A percentile compares a stretch with the other conserved stretches of the same genome.
Conservation (phyloP, 2,329 filamentous ascomycete species). For the Colletotrichum tanaceti region DNA sequence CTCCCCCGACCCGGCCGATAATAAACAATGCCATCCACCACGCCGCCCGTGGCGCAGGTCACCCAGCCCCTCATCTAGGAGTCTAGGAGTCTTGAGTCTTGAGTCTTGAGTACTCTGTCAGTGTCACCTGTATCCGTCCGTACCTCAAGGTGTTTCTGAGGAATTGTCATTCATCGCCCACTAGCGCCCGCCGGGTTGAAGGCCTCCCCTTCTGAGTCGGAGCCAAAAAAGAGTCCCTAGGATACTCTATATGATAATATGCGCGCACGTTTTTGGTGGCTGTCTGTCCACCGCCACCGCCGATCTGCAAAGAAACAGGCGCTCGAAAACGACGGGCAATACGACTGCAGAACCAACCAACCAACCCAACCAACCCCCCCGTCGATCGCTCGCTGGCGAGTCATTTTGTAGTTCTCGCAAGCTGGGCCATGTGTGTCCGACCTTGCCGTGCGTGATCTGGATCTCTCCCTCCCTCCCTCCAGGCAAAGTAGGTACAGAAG, state of each 20-base stretch:
- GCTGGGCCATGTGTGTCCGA: neutral
- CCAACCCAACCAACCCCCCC: too few relatives aligned
- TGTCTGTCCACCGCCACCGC: neutral
- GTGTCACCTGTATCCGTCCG: too few relatives aligned
- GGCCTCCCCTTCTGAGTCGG: neutral
- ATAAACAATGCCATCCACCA: constrained; percentile 7
- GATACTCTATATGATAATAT: too few relatives aligned
- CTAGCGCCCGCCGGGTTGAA: too few relatives aligned
- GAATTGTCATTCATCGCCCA: neutral
- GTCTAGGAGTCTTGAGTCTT: too few relatives aligned
- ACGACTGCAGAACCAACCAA: constrained; percentile 31
- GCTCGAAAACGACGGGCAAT: constrained; percentile 8
- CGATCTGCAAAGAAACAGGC: neutral
- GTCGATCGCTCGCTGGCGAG: neutral
- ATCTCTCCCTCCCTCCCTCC: too few relatives aligned
- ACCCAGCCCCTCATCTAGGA: neutral
- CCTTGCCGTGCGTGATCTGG: too few relatives aligned
- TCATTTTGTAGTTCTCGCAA: neutral
- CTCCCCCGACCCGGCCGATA: neutral
- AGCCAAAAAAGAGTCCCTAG: neutral
- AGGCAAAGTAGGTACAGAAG: too few relatives aligned
- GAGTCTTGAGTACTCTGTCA: neutral
- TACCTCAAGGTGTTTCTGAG: too few relatives aligned
- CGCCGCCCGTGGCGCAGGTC: constrained; percentile 10
- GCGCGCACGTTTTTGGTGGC: neutral